Evolutionary conservation across 345 rosid genomes (phyloP).

Genomic region (Kandelia obovata): DNA sequence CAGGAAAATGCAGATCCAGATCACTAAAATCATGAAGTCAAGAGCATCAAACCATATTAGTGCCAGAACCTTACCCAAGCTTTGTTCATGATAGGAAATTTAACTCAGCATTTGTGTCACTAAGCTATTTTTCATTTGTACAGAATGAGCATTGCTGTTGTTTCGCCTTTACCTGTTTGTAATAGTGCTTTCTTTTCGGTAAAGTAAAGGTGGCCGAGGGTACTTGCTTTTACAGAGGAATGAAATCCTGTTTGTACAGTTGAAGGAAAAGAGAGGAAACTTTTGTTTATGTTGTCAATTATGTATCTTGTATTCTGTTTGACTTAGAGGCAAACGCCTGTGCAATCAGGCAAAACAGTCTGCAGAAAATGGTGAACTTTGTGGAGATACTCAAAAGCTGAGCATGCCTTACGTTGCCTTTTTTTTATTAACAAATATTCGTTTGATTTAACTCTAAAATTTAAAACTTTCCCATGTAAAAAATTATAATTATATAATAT

Average conservation of each 20-base stretch:
- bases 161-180: neutral
- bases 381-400: neutral
- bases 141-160: constrained; percentile 12
- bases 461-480: no score
- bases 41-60: constrained; percentile 41
- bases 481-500: no score
- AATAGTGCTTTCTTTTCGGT: constrained; percentile 16
- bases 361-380: neutral
- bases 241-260: constrained; percentile 36
- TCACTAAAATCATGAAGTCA: constrained; percentile 67
- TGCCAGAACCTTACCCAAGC: constrained; percentile 67
- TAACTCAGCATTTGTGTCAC: neutral
- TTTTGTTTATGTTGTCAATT: constrained; percentile 12
- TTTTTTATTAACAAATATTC: no score
- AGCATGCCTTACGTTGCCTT: neutral
- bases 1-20: constrained; percentile 75
- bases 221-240: constrained; percentile 4
- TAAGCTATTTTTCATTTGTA: constrained; percentile 14
- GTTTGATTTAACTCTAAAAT: no score
- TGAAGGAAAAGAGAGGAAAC: constrained; percentile 17
- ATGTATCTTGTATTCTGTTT: constrained; percentile 3
- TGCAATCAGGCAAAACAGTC: constrained; percentile 18
- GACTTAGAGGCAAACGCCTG: constrained; percentile 8
- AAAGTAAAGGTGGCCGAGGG: constrained; percentile 15
- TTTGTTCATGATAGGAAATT: constrained; percentile 58